A percentile compares a stretch with the other conserved stretches of the same genome.
These are phyloP conservation scores for Chionographis japonica DNA, from an alignment of 106 monocot species.

Conservation along the genomic window DNA sequence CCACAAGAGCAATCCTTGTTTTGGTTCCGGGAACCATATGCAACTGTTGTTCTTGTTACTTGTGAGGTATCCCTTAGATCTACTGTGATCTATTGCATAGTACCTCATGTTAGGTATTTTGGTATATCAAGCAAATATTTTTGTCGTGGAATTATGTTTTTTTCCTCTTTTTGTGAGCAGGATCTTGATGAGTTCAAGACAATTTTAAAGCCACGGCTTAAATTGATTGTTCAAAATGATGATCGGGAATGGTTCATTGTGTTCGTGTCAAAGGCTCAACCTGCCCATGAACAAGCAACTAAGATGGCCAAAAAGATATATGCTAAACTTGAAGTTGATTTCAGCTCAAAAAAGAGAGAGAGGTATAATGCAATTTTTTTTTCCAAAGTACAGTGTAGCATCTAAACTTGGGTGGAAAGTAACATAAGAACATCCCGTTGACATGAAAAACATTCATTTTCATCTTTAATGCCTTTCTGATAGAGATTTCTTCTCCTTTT, in stretches of 20 bases:
- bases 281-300: slow-evolving; percentile 76
- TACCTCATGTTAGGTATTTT: not conserved
- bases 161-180: slow-evolving; percentile 23
- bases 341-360: slow-evolving; percentile 89
- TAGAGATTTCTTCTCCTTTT: no score
- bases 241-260: slow-evolving; percentile 97
- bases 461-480: not conserved
- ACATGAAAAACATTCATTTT: not conserved
- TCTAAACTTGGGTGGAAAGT: not conserved
- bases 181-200: slow-evolving; percentile 99
- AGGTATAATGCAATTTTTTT: slow-evolving; percentile 36
- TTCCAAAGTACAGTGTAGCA: not conserved
- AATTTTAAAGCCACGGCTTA: slow-evolving; percentile 89
- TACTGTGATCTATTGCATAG: not conserved
- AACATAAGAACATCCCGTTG: no score
- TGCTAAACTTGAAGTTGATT: slow-evolving; percentile 88
- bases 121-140: not conserved
- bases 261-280: slow-evolving; percentile 90
- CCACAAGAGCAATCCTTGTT: slow-evolving; percentile 96
- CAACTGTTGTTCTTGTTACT: slow-evolving; percentile 87
- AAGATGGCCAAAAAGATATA: slow-evolving; percentile 92
- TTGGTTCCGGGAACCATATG: slow-evolving; percentile 98
- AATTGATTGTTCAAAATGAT: slow-evolving; percentile 97
- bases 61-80: slow-evolving; percentile 63
- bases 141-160: slow-evolving; percentile 4